Percentiles rank a stretch among this genome's conserved stretches.
phyloP scores from a whole-genome alignment of 2,329 filamentous ascomycete genomes.

The Colletotrichum coccodes region DNA sequence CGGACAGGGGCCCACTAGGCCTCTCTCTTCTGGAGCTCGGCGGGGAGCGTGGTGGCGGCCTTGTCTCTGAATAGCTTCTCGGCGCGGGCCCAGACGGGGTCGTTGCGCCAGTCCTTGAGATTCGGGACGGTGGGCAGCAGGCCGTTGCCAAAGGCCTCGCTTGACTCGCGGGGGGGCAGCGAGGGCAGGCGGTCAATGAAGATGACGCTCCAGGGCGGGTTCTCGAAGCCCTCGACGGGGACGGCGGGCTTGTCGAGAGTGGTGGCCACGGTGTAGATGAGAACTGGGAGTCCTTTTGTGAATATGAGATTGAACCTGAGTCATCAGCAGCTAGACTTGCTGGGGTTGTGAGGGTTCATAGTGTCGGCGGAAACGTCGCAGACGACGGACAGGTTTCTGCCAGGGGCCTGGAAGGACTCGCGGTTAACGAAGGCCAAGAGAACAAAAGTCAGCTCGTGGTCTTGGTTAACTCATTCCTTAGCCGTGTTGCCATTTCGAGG shows the following conservation, averaged over 20 bases:
- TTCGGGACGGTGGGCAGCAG: slow-evolving; percentile 81
- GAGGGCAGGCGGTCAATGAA: slow-evolving; percentile 88
- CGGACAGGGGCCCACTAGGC: slow-evolving; percentile 28
- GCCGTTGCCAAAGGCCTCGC: slow-evolving; percentile 83
- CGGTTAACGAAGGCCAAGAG: slow-evolving; percentile 73
- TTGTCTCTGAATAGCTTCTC: slow-evolving; percentile 88
- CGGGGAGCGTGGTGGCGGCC: slow-evolving; percentile 72
- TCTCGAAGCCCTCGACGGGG: slow-evolving; percentile 69
- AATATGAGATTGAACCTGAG: slow-evolving; percentile 26
- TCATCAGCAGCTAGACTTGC: not conserved
- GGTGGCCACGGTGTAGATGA: slow-evolving; percentile 85
- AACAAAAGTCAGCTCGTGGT: slow-evolving; percentile 61
- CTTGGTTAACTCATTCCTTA: not conserved
- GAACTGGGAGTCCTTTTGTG: slow-evolving; percentile 56
- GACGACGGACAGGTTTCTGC: slow-evolving; percentile 81
- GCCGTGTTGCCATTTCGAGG: not conserved
- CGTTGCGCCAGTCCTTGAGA: slow-evolving; percentile 78
- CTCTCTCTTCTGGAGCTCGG: slow-evolving; percentile 39
- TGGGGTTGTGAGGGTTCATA: slow-evolving; percentile 73
- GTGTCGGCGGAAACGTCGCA: slow-evolving; percentile 84
- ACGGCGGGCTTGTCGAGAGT: slow-evolving; percentile 92
- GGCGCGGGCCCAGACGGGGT: slow-evolving; percentile 85
- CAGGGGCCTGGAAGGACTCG: slow-evolving; percentile 72
- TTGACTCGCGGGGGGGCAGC: slow-evolving; percentile 86
- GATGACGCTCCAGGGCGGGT: slow-evolving; percentile 79